phyloP scores from a whole-genome alignment of 768 basidiomycete genomes.

The Suillus americanus region DNA sequence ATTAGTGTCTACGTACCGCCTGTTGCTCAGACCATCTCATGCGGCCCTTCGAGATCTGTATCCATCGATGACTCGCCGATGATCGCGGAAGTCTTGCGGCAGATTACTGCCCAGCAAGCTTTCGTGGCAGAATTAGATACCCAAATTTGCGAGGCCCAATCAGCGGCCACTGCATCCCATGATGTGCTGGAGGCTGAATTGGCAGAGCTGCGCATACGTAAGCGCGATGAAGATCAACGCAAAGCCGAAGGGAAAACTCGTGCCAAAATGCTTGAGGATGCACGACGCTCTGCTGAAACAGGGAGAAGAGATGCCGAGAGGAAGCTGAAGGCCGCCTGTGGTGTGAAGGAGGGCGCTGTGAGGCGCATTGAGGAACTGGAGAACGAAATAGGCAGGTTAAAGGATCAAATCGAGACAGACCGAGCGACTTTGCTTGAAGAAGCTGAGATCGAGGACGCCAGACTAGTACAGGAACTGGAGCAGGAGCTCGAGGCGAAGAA shows the following conservation, averaged over 20 bases:
- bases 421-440: conserved; percentile 48
- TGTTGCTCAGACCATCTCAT: conserved; percentile 22
- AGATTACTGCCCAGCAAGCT: conserved; percentile 63
- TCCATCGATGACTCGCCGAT: conserved; percentile 63
- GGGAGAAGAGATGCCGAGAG: conserved; percentile 85
- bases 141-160: conserved; percentile 66
- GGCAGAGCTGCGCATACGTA: conserved; percentile 67
- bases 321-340: conserved; percentile 71
- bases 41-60: conserved; percentile 20
- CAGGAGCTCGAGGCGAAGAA: conserved; percentile 53
- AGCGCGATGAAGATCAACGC: conserved; percentile 80
- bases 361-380: conserved; percentile 59
- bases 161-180: conserved; percentile 56
- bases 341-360: conserved; percentile 58
- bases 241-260: conserved; percentile 79
- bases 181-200: conserved; percentile 70
- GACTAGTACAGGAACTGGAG: conserved; percentile 43
- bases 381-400: conserved; percentile 57
- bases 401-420: conserved; percentile 55
- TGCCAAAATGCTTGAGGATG: conserved; percentile 85
- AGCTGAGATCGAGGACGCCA: conserved; percentile 41
- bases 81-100: conserved; percentile 71
- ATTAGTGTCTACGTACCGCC: conserved; percentile 28
- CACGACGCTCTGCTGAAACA: conserved; percentile 79
- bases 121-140: conserved; percentile 66